These are phyloP conservation scores for Aspergillus sp. DNA, from an alignment of 2,329 filamentous ascomycete species.

Conservation along the genomic window DNA sequence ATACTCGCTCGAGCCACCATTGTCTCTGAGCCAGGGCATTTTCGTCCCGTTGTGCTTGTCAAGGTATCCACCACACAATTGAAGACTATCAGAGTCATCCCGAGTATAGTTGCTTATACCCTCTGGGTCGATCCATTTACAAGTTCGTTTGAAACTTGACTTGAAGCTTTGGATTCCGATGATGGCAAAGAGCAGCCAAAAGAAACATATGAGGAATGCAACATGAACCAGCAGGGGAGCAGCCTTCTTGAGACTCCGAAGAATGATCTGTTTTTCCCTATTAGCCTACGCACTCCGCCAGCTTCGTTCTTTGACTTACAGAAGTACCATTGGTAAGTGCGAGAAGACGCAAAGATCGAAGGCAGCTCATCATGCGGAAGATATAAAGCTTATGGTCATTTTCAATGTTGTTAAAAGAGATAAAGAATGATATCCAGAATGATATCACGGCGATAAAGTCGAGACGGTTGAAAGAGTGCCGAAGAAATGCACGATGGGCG, in stretches of 20 bases:
- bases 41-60: conserved; percentile 53
- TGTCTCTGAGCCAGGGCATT: conserved; percentile 66
- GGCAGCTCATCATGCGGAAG: conserved; percentile 93
- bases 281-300: conserved; percentile 4
- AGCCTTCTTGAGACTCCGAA: conserved; percentile 91
- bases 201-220: conserved; percentile 90
- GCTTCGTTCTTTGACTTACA: conserved; percentile 46
- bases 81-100: conserved; percentile 55
- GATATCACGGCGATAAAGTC: conserved; percentile 94
- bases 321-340: conserved; percentile 90
- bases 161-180: conserved; percentile 96
- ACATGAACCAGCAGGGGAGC: conserved; percentile 88
- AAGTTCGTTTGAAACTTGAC: conserved; percentile 70
- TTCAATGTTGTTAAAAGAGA: conserved; percentile 68
- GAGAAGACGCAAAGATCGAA: conserved; percentile 87
- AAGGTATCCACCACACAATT: conserved; percentile 84
- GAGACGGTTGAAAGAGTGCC: conserved; percentile 91
- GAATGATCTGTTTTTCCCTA: conserved; percentile 63
- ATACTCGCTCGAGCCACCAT: conserved; percentile 47
- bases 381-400: conserved; percentile 70
- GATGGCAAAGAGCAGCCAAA: conserved; percentile 96
- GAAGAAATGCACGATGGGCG: conserved; percentile 83
- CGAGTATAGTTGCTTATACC: conserved; percentile 34
- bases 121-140: conserved; percentile 68
- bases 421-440: conserved; percentile 84